Evolutionary conservation across 164 flowering plant species (phyloP).

Genomic region (Vitis cinerea): DNA sequence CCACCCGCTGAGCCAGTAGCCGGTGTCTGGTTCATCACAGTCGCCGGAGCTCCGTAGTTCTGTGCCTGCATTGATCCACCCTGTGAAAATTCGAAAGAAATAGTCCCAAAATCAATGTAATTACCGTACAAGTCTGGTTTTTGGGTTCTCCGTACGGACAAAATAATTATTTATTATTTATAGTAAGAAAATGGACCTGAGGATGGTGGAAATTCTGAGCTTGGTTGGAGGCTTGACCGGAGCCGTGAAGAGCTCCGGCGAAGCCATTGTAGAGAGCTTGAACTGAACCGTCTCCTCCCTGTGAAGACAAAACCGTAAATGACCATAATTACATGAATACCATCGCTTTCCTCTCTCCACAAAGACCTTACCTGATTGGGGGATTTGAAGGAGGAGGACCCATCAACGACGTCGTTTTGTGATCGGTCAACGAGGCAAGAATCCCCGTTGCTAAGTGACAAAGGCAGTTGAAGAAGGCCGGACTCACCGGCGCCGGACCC

Average conservation of each 20-base stretch:
- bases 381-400: constrained; percentile 32
- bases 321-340: not conserved
- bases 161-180: too few species aligned
- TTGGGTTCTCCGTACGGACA: too few species aligned
- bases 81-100: constrained; percentile 5
- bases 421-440: constrained; percentile 8
- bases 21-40: constrained; percentile 40
- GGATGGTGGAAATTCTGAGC: constrained; percentile 49
- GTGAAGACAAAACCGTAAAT: not conserved
- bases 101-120: not conserved
- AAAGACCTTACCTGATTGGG: constrained; percentile 23
- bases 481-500: constrained; percentile 18
- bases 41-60: constrained; percentile 40
- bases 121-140: too few species aligned
- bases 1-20: constrained; percentile 40
- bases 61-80: constrained; percentile 40
- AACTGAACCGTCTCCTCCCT: constrained; percentile 56
- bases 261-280: constrained; percentile 63
- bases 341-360: not conserved
- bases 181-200: constrained; percentile 29
- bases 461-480: constrained; percentile 33
- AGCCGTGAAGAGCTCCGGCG: constrained; percentile 48
- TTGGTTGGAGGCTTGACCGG: constrained; percentile 38
- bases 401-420: constrained; percentile 38
- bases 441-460: constrained; percentile 27